Evolutionary conservation across 2,329 filamentous ascomycete species (phyloP), one percentile per base, ranked within the genome.

Genomic region (Pseudogymnoascus sp.): DNA sequence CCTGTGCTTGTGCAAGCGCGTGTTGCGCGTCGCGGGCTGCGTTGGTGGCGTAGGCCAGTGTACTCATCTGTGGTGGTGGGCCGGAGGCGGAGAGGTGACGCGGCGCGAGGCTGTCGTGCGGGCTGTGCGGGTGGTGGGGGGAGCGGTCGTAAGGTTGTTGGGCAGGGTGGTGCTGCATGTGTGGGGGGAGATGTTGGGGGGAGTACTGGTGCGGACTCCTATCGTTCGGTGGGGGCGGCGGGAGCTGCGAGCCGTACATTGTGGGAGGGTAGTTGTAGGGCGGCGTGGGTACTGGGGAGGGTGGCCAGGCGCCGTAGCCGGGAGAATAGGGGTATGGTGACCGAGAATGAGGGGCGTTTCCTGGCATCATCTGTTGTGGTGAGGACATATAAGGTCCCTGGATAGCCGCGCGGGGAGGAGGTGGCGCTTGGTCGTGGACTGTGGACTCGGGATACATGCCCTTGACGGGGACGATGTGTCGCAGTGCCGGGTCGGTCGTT

Each of bases 361-460:
- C 66, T 65, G 53, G 76, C 61, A 71, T 75, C 68, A 75, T 77
- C 72, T 73, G 77, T 67, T 75, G 76, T 64, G 71, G 74, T 63
- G 74, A 75, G 70, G 70, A 73, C 61, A 74, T 76, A 72, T 76
- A 78, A 61, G 70, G 75, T 66, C 78, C 81, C 71, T 75, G 79
- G 79, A 89, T 86, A 2, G 86, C 91, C 0, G 88, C 84, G 68
- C 91, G 85, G 11, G 91, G 93, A 40, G 96, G 84, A 2, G 90
- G 87, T 11, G 93, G 91, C 73, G 88, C 88, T 66, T 87, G 82
- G 71, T 97, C 93, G 72, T 91, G 91, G 69, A 97, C 86, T 53
- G 91, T 96, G 1, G 93, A 96, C 76, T 99, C 95, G 0, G 95
- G 95, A 74, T 99, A 99, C 85, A 97, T 91, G 73, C 93, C 93